phyloP scores from a whole-genome alignment of 192 early-diverging fungal genomes.

The Paraglomus occultum region DNA sequence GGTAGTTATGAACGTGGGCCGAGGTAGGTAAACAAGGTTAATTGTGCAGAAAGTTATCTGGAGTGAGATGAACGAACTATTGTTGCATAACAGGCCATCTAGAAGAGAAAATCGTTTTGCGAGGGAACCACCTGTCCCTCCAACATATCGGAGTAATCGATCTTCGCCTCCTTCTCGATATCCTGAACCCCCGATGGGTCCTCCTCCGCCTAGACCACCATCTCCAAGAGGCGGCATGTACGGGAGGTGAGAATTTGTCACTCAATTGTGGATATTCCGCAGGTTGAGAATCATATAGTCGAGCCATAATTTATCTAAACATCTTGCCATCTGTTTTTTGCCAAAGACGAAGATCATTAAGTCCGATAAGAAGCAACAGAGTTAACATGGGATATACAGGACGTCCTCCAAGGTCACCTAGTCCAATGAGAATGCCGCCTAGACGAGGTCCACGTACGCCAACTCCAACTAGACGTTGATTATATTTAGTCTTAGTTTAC shows the following conservation, averaged over 20 bases:
- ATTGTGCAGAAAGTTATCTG: not conserved
- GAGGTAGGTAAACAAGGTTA: constrained; percentile 9
- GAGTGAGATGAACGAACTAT: not conserved
- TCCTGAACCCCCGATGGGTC: constrained; percentile 11
- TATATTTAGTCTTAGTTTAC: too few relatives aligned
- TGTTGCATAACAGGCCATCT: not conserved
- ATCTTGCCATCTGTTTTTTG: not conserved
- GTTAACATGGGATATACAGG: constrained; percentile 1
- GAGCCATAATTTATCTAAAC: not conserved
- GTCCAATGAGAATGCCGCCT: not conserved
- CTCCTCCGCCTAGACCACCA: constrained; percentile 8
- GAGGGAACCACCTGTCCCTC: constrained; percentile 10
- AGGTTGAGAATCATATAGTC: not conserved
- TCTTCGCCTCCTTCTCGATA: constrained; percentile 15
- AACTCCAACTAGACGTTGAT: too few relatives aligned
- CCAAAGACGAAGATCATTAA: constrained; percentile 16
- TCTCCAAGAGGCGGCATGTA: not conserved
- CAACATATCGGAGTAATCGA: constrained; percentile 14
- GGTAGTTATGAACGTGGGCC: constrained; percentile 20
- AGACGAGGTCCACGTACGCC: constrained; percentile 23
- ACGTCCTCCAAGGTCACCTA: constrained; percentile 20
- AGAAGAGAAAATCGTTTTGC: not conserved
- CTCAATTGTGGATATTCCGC: not conserved
- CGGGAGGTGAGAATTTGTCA: not conserved
- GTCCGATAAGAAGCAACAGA: constrained; percentile 14